Base-by-base conservation (phyloP, 176 grass and related monocot species). In the Carex kokanica region DNA sequence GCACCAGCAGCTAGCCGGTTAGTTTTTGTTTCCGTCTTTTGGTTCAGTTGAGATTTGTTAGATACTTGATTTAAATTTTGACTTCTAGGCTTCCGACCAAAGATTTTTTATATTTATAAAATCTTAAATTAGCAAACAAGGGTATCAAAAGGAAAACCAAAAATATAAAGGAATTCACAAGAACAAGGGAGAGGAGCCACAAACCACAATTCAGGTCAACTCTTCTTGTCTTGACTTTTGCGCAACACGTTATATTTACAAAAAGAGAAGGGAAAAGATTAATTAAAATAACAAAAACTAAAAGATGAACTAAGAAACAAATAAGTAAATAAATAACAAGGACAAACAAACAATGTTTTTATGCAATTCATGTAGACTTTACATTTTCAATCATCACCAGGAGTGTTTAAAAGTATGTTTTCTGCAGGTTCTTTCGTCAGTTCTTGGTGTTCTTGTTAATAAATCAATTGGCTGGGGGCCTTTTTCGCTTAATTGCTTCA, bases 401-500 rank as follows among this genome's bases (percentile, higher is more conserved):
- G 38, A 47, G n/a, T n/a, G 5, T 47, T 23, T 73, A 49, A 73
- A 49, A 82, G 25, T 3, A 78, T 8, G 14, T 20, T 64, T 41
- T 49, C 63, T 62, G 53, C 72, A 97, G 94, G 92, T 98, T 94
- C 90, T 94, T 98, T 80, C 81, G 92, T 17, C 92, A 93, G 74
- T 89, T 87, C 20, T 51, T 98, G 81, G 88, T 91, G 64, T 92
- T 90, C 66, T 85, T 91, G 3, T 74, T 84, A 25, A 84, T 88
- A 51, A 92, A 98, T 86, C 95, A 98, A 60, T 69, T 93, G 95
- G 92, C 90, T 5, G 85, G 92, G 73, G 80, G 72, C 29, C 14
- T 98, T 73, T 98, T 98, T 86, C 88, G 92, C n/a, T 91, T 98
- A 20, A 82, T 94, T 74, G 95, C 73, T 72, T 87, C 95, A 18